Conservation (phyloP, 768 basidiomycete genomes). For the Lactarius quietus region DNA sequence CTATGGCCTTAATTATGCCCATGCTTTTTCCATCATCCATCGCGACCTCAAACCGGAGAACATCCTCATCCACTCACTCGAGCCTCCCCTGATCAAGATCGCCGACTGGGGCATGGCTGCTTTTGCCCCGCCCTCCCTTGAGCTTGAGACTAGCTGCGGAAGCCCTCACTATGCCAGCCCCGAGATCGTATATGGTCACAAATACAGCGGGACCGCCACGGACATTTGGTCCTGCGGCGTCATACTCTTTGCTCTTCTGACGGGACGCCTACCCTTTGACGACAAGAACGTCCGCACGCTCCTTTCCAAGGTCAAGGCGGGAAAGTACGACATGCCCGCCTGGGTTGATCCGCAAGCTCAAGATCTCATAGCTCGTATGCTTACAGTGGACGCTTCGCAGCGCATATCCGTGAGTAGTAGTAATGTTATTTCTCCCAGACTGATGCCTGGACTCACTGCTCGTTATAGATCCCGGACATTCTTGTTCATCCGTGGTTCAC, state of each 20-base stretch:
- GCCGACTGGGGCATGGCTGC: conserved; percentile 99
- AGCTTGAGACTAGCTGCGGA: conserved; percentile 93
- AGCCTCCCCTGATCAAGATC: conserved; percentile 85
- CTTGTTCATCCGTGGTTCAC: conserved; percentile 81
- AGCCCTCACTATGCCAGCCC: conserved; percentile 97
- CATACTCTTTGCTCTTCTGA: conserved; percentile 85
- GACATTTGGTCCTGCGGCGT: conserved; percentile 98
- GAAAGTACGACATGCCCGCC: conserved; percentile 78
- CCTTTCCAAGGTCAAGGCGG: conserved; percentile 81
- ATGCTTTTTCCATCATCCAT: conserved; percentile 96
- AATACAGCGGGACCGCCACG: conserved; percentile 84
- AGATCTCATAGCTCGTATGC: conserved; percentile 82
- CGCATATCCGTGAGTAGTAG: conserved; percentile 66
- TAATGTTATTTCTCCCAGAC: not conserved
- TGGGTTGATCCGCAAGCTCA: conserved; percentile 80
- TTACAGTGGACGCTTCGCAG: conserved; percentile 76
- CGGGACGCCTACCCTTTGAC: conserved; percentile 90
- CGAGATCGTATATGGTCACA: conserved; percentile 89
- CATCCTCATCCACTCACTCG: conserved; percentile 81
- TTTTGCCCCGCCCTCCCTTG: conserved; percentile 77
- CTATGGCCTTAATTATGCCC: conserved; percentile 93
- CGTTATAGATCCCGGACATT: conserved; percentile 76
- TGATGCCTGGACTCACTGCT: not conserved
- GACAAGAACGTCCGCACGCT: conserved; percentile 79
- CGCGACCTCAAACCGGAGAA: conserved; percentile 99